These are phyloP conservation scores for Craspedostauros australis DNA, from an alignment of 108 stramenopile genomes.

Conservation along the genomic window DNA sequence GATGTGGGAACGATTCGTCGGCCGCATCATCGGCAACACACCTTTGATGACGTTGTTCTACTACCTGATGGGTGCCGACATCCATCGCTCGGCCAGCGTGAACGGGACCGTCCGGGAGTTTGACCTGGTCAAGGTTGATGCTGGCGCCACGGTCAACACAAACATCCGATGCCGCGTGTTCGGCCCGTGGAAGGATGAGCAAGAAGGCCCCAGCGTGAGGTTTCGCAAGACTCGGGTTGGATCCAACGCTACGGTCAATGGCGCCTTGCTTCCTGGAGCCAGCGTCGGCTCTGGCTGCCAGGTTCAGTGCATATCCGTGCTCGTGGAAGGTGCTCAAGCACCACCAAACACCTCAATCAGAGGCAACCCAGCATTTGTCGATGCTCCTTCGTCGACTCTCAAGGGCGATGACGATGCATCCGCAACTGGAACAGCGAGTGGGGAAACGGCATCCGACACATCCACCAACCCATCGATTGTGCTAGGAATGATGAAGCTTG, in stretches of 20 bases:
- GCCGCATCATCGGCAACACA: conserved; percentile 1
- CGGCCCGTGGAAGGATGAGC: background rate
- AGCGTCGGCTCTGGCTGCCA: background rate
- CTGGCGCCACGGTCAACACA: background rate
- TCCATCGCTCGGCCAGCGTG: background rate
- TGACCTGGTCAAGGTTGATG: conserved; percentile 1
- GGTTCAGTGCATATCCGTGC: background rate
- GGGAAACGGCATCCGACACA: background rate
- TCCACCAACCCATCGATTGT: background rate
- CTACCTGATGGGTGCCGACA: conserved; percentile 2
- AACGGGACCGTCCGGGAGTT: conserved; percentile 2
- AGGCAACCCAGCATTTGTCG: conserved; percentile 4
- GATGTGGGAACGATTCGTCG: too few relatives aligned
- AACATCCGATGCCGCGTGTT: background rate
- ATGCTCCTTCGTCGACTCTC: too few relatives aligned
- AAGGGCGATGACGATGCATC: too few relatives aligned
- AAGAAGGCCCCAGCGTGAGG: background rate
- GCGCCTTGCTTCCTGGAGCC: background rate
- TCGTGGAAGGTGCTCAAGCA: conserved; percentile 1
- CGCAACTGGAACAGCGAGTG: background rate
- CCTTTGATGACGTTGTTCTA: conserved; percentile 3
- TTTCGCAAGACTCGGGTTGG: background rate
- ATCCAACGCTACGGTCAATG: background rate
- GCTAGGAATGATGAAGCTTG: conserved; percentile 1
- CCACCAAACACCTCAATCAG: background rate